These are phyloP conservation scores for Candida maltosa DNA, from an alignment of 805 yeast genomes.

Conservation along the genomic window DNA sequence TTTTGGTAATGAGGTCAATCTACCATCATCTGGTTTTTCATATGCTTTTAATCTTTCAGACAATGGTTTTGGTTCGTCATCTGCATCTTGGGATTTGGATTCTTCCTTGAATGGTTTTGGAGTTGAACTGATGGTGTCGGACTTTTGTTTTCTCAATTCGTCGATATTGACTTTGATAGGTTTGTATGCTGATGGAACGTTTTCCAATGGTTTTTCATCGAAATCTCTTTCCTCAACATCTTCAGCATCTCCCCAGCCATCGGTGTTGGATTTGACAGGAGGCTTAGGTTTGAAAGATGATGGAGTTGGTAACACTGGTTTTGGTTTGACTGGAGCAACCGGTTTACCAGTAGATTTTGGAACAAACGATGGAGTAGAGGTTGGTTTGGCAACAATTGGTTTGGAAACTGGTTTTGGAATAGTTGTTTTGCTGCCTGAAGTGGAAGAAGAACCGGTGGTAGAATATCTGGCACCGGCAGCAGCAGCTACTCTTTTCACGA, in stretches of 20 bases:
- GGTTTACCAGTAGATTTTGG: constrained; percentile 41
- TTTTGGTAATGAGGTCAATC: constrained; percentile 62
- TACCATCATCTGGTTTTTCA: constrained; percentile 24
- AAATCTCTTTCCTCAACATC: constrained; percentile 56
- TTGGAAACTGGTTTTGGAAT: constrained; percentile 17
- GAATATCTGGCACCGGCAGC: constrained; percentile 97
- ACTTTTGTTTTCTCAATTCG: constrained; percentile 48
- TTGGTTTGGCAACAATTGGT: constrained; percentile 24
- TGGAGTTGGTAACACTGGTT: constrained; percentile 21
- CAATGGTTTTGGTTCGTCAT: constrained; percentile 47
- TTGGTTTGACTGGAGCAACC: constrained; percentile 28
- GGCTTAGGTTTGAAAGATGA: constrained; percentile 16
- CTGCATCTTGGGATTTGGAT: constrained; percentile 34
- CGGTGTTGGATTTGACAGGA: constrained; percentile 32
- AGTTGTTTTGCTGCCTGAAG: constrained; percentile 9
- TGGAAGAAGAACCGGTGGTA: constrained; percentile 12
- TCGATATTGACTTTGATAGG: constrained; percentile 63
- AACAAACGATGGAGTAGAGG: constrained; percentile 24
- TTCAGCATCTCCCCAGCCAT: constrained; percentile 72
- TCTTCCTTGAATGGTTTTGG: constrained; percentile 25
- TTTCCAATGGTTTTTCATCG: constrained; percentile 45
- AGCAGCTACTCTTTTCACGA: constrained; percentile 72
- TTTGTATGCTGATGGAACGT: constrained; percentile 59
- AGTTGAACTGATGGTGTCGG: constrained; percentile 42
- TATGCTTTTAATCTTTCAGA: constrained; percentile 44